Evolutionary conservation across 2,329 filamentous ascomycete species (phyloP), one percentile per base, ranked within the genome.

Genomic region (Botrytis deweyae): DNA sequence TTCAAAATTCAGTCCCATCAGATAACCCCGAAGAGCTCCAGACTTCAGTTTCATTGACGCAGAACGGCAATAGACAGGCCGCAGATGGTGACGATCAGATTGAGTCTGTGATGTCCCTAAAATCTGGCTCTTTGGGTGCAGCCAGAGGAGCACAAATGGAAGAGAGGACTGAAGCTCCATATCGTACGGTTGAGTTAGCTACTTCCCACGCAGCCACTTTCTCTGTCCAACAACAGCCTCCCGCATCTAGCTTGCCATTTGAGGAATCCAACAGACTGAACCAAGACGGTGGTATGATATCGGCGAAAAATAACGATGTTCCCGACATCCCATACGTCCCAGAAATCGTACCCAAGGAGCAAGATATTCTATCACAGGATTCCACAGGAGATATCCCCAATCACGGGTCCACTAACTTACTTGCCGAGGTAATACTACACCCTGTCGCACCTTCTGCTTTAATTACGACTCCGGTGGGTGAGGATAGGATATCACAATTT

Each of bases 371-470:
- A 33, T 58, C 66, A 25, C 49, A 69, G 12, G 49, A 59, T 18
- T 69, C 49, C 18, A 58, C 49, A 18, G 66, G n/a, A 69, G 66
- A 69, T 12, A 58, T 58, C 9, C 49, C 49, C n/a, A 33, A 58
- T 14, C 65, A 40, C 16, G 25, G 5, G 40, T 16, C 49, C 40
- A 42, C n/a, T 20, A 49, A 9, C 38, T 42, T 49, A 42, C 18
- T 69, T 5, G 25, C 68, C 1, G 40, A 70, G 68, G 68, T 70
- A 70, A 70, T 62, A 46, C 20, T 62, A 33, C 55, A 61, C 40
- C 55, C 68, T 46, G 38, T 12, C 7, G 9, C 12, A 38, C 10
- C 69, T 33, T 25, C 69, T 42, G 1, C 36, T 64, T 16, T 71
- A 25, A 63, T 64, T 70, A 7, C 22, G n/a, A 33, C 12, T 22